phyloP scores from a whole-genome alignment of 179 eudicot species.

The Spergularia azorica region DNA sequence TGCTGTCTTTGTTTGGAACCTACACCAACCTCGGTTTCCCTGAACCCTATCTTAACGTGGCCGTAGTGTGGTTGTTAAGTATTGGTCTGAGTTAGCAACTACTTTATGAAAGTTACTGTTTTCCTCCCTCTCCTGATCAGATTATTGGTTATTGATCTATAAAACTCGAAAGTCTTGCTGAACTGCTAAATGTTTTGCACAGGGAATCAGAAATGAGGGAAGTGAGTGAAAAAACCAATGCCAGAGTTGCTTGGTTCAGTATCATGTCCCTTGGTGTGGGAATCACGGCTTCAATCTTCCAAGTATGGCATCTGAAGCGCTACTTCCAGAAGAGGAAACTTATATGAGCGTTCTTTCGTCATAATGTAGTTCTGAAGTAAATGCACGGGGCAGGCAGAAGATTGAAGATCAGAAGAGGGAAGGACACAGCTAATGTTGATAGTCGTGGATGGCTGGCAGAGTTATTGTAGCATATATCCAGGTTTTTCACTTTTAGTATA shows the following conservation, averaged over 20 bases:
- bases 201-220: constrained; percentile 77
- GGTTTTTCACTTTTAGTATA: not conserved
- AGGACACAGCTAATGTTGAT: not conserved
- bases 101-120: too few species aligned
- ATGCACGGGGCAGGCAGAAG: not conserved
- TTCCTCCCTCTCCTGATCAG: too few species aligned
- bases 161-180: not conserved
- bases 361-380: not conserved
- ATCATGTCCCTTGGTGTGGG: constrained; percentile 71
- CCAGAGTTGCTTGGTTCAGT: constrained; percentile 74
- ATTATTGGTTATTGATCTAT: not conserved
- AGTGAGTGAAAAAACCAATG: constrained; percentile 74
- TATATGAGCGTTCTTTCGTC: constrained; percentile 36
- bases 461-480: not conserved
- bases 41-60: too few species aligned
- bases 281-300: constrained; percentile 52
- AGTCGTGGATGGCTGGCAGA: not conserved
- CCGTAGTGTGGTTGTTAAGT: too few species aligned
- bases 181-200: constrained; percentile 19
- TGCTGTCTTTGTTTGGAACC: too few species aligned
- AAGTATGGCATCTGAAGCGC: constrained; percentile 62
- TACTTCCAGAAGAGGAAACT: constrained; percentile 84
- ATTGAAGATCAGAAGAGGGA: not conserved
- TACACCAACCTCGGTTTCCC: too few species aligned
- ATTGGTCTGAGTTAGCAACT: too few species aligned